Evolutionary conservation across 306 rosid species (phyloP).

Genomic region (Citrullus mucosospermus): DNA sequence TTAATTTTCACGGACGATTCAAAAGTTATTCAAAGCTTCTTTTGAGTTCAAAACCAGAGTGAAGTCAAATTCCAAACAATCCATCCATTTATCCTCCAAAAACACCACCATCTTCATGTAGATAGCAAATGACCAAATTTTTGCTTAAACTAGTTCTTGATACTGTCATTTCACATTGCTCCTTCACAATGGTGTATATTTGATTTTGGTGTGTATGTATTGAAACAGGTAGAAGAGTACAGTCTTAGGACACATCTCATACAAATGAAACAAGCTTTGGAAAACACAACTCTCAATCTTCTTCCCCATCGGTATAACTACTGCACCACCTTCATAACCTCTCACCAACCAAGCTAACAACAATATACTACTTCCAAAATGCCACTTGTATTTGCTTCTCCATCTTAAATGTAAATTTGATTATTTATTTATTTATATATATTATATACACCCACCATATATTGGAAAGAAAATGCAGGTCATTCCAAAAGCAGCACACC

Average conservation of each 20-base stretch:
- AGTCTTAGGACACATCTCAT: conserved; percentile 75
- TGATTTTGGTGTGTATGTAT: neutral
- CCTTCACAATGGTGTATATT: neutral
- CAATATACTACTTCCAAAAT: neutral
- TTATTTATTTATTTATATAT: conserved; percentile 1
- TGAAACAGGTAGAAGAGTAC: conserved; percentile 69
- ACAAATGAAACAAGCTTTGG: conserved; percentile 59
- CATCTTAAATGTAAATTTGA: conserved; percentile 1
- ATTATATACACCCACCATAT: neutral
- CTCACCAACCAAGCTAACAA: conserved; percentile 4
- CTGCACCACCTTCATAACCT: neutral
- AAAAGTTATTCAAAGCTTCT: neutral
- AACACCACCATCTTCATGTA: neutral
- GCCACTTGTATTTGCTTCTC: conserved; percentile 5
- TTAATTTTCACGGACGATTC: neutral
- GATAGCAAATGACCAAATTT: neutral
- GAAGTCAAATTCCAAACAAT: neutral
- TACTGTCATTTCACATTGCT: neutral
- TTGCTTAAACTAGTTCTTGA: neutral
- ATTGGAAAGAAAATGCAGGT: conserved; percentile 10
- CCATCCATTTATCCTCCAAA: neutral
- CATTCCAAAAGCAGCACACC: neutral
- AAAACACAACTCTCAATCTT: conserved; percentile 21
- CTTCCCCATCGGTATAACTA: neutral
- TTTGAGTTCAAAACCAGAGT: neutral